A percentile compares a stretch with the other conserved stretches of the same genome.
These are phyloP conservation scores for Trichophyton mentagrophytes DNA, from an alignment of 2,329 filamentous ascomycete genomes.

Conservation along the genomic window DNA sequence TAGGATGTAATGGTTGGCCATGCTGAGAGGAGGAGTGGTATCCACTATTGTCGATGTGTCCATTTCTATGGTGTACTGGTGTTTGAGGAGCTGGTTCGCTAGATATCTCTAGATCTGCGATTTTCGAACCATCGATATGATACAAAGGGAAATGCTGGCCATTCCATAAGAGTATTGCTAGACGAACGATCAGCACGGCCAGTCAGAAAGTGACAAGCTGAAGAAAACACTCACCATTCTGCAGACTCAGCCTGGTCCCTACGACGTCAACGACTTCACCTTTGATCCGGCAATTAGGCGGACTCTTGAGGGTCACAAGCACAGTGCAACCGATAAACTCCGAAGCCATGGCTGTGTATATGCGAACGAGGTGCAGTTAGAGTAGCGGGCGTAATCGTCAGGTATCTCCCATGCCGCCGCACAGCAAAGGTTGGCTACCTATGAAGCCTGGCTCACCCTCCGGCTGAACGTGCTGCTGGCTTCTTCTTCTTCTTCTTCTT, in stretches of 20 bases:
- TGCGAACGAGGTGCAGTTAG: not conserved
- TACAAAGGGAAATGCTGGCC: conserved; percentile 42
- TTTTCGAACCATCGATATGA: conserved; percentile 44
- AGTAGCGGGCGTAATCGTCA: not conserved
- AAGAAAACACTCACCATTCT: conserved; percentile 48
- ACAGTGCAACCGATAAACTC: conserved; percentile 67
- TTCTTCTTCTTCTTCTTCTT: too few species aligned
- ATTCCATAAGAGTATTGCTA: conserved; percentile 38
- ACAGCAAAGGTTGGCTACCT: not conserved
- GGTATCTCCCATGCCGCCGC: not conserved
- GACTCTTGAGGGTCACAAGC: conserved; percentile 56
- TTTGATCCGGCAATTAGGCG: conserved; percentile 50
- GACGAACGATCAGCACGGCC: conserved; percentile 23
- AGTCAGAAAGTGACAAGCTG: not conserved
- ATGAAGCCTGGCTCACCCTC: not conserved
- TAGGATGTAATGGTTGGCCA: conserved; percentile 9
- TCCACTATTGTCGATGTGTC: conserved; percentile 1
- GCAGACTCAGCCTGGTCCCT: conserved; percentile 55
- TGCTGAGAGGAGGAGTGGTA: conserved; percentile 11
- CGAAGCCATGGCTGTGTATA: conserved; percentile 43
- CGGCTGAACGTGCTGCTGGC: not conserved
- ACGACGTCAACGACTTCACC: conserved; percentile 60
- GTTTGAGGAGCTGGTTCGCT: conserved; percentile 14
- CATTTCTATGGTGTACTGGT: conserved; percentile 6
- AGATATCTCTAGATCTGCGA: conserved; percentile 47